Evolutionary conservation across 2,329 filamentous ascomycete species (phyloP), one percentile per base, ranked within the genome.

Genomic region (Aspergillus candidus): DNA sequence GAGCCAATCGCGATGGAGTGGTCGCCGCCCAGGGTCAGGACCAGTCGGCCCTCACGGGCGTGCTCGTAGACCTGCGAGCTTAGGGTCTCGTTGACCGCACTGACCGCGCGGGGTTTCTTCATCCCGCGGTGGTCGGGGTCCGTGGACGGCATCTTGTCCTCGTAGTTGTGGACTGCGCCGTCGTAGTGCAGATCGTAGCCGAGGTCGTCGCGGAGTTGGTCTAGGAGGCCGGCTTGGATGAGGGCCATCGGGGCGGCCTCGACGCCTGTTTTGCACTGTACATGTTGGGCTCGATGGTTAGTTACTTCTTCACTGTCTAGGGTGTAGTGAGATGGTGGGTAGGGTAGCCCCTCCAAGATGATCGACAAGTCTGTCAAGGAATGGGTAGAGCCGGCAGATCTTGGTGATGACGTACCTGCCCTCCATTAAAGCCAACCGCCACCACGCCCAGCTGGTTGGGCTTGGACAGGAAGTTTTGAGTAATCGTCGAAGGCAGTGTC

Each of bases 1-100:
- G 88, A 94, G 51, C 93, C 93, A 57, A 98, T 94, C 51, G 93
- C 93, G 62, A 98, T 94, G 52, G 84, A 89, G 75, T 98, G 93
- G 72, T 98, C 93, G 42, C 93, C 93, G 44, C 93, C 93, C 8
- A 98, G 81, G 0, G 93, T 98, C 44, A 98, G 77, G 1, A 94
- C 89, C 66, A 95, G 82, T 48, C 90, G 83, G 30, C 93, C 93
- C 53, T 86, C 74, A 54, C 77, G 79, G 38, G 91, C 88, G 62
- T 97, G 88, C 52, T 80, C 74, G 74, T 97, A 96, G 40, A 94
- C 88, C 71, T 96, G 88, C 44, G 83, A 73, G 65, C 82, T 83
- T 52, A 98, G 83, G 57, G 80, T 77, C 61, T 83, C 70, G 2
- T 88, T 97, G 38, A 95, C 91, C 46, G 86, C 84, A 53, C 85